phyloP scores from a whole-genome alignment of 2,329 filamentous ascomycete genomes.

The Aspergillus awamori region DNA sequence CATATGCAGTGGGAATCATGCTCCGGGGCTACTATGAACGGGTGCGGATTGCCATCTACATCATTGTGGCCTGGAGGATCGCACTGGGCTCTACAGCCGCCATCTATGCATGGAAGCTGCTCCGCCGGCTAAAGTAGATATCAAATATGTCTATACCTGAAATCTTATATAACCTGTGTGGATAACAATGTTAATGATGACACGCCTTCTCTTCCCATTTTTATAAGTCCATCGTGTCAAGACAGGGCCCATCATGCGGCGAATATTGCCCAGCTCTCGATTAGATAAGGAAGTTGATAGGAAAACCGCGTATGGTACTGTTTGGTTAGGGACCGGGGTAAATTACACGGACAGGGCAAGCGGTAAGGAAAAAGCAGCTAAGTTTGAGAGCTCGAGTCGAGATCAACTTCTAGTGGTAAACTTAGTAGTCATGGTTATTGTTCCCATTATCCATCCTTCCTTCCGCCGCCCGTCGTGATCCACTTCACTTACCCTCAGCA shows the following conservation, averaged over 20 bases:
- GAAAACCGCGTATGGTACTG: too few relatives aligned
- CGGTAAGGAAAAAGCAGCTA: background rate
- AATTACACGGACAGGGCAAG: background rate
- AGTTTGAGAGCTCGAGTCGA: background rate
- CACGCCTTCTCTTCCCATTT: background rate
- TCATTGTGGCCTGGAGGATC: constrained; percentile 45
- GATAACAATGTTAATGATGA: background rate
- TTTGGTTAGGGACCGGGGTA: too few relatives aligned
- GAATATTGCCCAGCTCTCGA: too few relatives aligned
- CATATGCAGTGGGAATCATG: constrained; percentile 46
- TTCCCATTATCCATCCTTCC: background rate
- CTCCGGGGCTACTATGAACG: constrained; percentile 49
- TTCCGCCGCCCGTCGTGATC: background rate
- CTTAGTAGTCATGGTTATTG: background rate
- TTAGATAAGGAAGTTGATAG: too few relatives aligned
- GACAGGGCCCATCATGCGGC: too few relatives aligned
- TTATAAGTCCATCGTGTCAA: background rate
- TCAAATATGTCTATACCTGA: background rate
- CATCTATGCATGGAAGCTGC: constrained; percentile 33
- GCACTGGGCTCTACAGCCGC: constrained; percentile 34
- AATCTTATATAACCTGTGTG: background rate
- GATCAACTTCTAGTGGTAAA: background rate
- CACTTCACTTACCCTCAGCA: background rate
- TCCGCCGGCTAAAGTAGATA: constrained; percentile 24
- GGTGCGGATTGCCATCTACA: constrained; percentile 42